A percentile compares a stretch with the other conserved stretches of the same genome.
phyloP scores from a whole-genome alignment of 768 basidiomycete species.

The Coprinellus micaceus region DNA sequence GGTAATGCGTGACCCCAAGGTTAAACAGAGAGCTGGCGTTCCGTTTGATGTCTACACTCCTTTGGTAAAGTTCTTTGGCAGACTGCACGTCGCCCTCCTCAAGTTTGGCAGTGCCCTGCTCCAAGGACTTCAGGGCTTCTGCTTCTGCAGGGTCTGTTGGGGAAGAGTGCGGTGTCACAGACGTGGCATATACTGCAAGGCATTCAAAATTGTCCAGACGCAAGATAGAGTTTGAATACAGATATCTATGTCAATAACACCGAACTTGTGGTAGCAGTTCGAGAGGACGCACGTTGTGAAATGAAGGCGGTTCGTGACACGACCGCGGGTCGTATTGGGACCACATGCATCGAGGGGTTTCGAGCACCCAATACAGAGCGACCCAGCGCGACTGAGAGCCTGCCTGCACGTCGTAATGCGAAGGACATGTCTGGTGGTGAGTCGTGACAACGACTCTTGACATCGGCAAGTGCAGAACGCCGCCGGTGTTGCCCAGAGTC shows the following conservation, averaged over 20 bases:
- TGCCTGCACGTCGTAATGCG: not conserved
- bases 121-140: slow-evolving; percentile 75
- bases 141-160: slow-evolving; percentile 77
- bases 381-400: not conserved
- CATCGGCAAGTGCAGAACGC: too few relatives aligned
- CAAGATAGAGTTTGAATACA: not conserved
- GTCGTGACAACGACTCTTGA: not conserved
- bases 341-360: not conserved
- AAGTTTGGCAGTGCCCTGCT: slow-evolving; percentile 78
- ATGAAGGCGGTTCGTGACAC: not conserved
- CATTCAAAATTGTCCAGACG: slow-evolving; percentile 1
- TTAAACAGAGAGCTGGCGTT: slow-evolving; percentile 83
- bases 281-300: not conserved
- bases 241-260: not conserved
- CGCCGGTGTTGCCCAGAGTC: not conserved
- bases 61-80: slow-evolving; percentile 72
- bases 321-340: not conserved
- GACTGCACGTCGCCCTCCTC: slow-evolving; percentile 83
- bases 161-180: slow-evolving; percentile 77
- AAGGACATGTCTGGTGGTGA: not conserved
- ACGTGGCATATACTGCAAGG: slow-evolving; percentile 70
- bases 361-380: not conserved
- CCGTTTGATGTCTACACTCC: slow-evolving; percentile 76
- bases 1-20: slow-evolving; percentile 85
- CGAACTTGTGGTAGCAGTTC: not conserved